Evolutionary conservation across 305 asterid species (phyloP), one percentile per base, ranked within the genome.

Genomic region (Fraxinus floribunda): DNA sequence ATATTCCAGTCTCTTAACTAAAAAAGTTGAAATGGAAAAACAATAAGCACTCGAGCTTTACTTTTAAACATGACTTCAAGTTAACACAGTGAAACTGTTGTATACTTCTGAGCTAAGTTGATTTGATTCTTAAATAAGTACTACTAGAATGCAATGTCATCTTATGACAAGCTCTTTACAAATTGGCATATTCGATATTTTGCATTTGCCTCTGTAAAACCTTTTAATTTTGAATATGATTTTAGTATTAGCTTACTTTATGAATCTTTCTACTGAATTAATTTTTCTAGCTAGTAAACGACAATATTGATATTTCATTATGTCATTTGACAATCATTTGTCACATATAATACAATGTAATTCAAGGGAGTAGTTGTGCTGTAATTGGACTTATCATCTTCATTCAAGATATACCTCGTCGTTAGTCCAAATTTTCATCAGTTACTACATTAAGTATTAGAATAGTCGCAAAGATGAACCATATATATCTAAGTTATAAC

Each of bases 21-120:
- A 81, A 49, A 46, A 60, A 49, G 38, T 52, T 74, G 68, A 55
- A 84, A 77, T n/a, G 0, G 22, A 18, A 34, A 82, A 78, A 75
- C 15, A 6, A 1, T 77, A 57, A 13, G 74, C 76, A 70, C 39
- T 73, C 76, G 35, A 60, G 80, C 39, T 64, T 46, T 30, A 35
- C 39, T 7, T 78, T 46, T 46, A 16, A 57, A 39, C 35, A 30
- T 29, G 66, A 11, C 79, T 52, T 86, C 44, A 52, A 60, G 34
- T 39, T 18, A 1, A 57, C 77, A 75, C 57, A 32, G 49, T 35
- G 13, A 20, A 38, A 76, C 24, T 60, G 20, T 38, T 76, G 24
- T 9, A 44, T 64, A 18, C 35, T 20, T 64, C 73, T 79, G 44
- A 76, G 77, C 49, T 66, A 15, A 79, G 24, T 34, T 81, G 5